phyloP scores from a whole-genome alignment of 306 rosid species.

The Sesbania bispinosa region DNA sequence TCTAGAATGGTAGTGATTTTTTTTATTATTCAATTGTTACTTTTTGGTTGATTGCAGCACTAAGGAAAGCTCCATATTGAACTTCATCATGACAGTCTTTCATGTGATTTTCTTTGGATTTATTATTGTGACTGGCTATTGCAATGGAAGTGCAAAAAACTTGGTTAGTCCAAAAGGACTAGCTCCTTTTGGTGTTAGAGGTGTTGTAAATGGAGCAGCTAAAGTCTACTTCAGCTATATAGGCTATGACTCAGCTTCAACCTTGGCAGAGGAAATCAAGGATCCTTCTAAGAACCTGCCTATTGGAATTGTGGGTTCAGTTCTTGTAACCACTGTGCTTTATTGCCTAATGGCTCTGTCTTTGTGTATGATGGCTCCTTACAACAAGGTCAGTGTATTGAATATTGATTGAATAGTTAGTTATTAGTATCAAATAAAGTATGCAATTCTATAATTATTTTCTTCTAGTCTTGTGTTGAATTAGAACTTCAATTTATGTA shows the following conservation, averaged over 20 bases:
- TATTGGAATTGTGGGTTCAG: constrained; percentile 86
- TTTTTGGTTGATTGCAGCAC: constrained; percentile 55
- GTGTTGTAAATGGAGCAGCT: constrained; percentile 89
- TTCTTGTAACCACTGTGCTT: constrained; percentile 68
- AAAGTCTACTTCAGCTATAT: constrained; percentile 85
- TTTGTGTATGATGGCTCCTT: constrained; percentile 79
- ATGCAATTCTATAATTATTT: too few species aligned
- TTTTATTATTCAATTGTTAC: too few species aligned
- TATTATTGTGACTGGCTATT: constrained; percentile 69
- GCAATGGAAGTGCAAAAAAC: constrained; percentile 65
- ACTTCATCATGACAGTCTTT: constrained; percentile 81
- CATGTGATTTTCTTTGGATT: constrained; percentile 88
- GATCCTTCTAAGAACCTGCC: constrained; percentile 74
- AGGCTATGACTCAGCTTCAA: constrained; percentile 95
- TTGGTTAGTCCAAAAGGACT: constrained; percentile 67
- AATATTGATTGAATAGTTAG: too few species aligned
- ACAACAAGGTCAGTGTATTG: constrained; percentile 63
- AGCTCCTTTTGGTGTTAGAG: constrained; percentile 68
- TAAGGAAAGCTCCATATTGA: constrained; percentile 84
- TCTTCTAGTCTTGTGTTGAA: too few species aligned
- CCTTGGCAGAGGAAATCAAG: constrained; percentile 89
- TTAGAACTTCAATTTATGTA: too few species aligned
- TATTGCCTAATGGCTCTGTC: constrained; percentile 91
- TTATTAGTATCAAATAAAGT: too few species aligned
- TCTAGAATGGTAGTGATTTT: too few species aligned